These are phyloP conservation scores for Solanum chiquidenum DNA, from an alignment of 257 asterid species.

Conservation along the genomic window DNA sequence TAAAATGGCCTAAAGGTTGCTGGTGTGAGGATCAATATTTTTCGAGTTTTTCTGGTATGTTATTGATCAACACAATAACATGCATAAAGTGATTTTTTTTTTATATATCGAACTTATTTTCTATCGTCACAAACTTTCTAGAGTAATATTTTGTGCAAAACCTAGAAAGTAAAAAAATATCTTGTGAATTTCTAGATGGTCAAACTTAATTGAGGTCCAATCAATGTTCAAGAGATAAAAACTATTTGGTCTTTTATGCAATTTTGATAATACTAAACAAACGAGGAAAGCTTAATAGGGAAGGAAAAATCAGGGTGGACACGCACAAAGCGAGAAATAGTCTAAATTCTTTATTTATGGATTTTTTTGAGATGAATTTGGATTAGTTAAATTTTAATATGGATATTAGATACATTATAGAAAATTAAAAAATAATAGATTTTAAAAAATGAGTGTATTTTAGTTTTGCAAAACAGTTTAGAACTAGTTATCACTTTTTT, in stretches of 20 bases:
- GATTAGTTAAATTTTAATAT: too few relatives aligned
- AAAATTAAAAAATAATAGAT: too few relatives aligned
- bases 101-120: too few relatives aligned
- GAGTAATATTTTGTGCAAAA: background rate
- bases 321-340: too few relatives aligned
- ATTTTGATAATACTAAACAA: background rate
- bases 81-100: too few relatives aligned
- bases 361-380: too few relatives aligned
- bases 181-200: background rate
- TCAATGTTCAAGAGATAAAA: too few relatives aligned
- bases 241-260: background rate
- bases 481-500: background rate
- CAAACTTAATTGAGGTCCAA: background rate
- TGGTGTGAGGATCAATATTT: background rate
- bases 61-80: too few relatives aligned
- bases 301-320: background rate
- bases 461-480: background rate
- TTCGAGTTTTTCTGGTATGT: too few relatives aligned
- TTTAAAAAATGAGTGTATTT: background rate
- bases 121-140: rapidly evolving
- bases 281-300: background rate
- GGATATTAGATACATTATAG: rapidly evolving
- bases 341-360: too few relatives aligned
- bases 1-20: background rate
- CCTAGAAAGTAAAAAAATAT: background rate